Evolutionary conservation across 2,329 filamentous ascomycete genomes (phyloP).

Genomic region (Exophiala sideris): DNA sequence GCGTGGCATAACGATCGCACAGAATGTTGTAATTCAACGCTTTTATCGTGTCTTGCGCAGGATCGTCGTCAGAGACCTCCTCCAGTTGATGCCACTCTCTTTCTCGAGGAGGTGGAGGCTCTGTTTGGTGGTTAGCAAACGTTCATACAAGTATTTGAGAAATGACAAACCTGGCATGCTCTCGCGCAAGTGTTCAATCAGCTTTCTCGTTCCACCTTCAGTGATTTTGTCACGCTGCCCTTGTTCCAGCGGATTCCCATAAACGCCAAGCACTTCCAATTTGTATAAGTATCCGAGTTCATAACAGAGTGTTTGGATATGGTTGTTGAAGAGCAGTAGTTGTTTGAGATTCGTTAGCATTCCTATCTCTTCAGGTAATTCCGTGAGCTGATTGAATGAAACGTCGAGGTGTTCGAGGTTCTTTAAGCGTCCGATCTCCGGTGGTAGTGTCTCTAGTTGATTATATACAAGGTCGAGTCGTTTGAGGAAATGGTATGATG

Average conservation of each 20-base stretch:
- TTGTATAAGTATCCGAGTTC: slow-evolving; percentile 87
- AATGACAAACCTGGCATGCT: slow-evolving; percentile 70
- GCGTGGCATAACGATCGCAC: slow-evolving; percentile 88
- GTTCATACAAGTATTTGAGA: slow-evolving; percentile 23
- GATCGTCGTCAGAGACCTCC: slow-evolving; percentile 50
- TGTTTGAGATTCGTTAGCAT: slow-evolving; percentile 93
- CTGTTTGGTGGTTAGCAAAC: slow-evolving; percentile 44
- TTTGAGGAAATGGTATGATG: slow-evolving; percentile 75
- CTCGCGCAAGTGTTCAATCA: slow-evolving; percentile 81
- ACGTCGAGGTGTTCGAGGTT: slow-evolving; percentile 79
- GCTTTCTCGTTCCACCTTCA: slow-evolving; percentile 79
- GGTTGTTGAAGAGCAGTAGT: slow-evolving; percentile 83
- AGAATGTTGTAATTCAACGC: slow-evolving; percentile 94
- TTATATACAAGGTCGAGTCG: slow-evolving; percentile 94
- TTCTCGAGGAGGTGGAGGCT: slow-evolving; percentile 70
- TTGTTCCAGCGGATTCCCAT: slow-evolving; percentile 80
- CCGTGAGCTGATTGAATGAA: slow-evolving; percentile 79
- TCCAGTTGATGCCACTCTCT: slow-evolving; percentile 77
- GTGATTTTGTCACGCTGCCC: slow-evolving; percentile 77
- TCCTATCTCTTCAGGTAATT: slow-evolving; percentile 84
- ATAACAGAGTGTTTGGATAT: slow-evolving; percentile 71
- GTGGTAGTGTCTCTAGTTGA: slow-evolving; percentile 75
- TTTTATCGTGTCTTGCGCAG: slow-evolving; percentile 64
- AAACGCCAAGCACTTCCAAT: slow-evolving; percentile 83
- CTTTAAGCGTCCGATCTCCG: slow-evolving; percentile 76